Base-by-base conservation (phyloP, 352 stramenopile genomes). In the Plasmopara muralis region DNA sequence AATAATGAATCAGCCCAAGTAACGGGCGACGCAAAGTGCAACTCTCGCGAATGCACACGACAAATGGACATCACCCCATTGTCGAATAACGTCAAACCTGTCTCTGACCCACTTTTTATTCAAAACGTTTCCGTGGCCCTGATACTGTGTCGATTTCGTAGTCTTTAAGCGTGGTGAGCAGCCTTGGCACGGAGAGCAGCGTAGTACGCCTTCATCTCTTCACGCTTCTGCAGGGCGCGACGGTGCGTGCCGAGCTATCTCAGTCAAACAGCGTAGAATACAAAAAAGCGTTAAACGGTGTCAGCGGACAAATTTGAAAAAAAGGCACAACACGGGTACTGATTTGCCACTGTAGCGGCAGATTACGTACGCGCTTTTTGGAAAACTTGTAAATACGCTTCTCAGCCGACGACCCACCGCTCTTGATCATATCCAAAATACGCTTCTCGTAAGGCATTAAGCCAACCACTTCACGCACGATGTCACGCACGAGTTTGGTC, bases 341-440 rank as follows among this genome's bases (percentile, higher is more conserved):
- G 5, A 37, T 34, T 7, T 6, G n/a, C 34, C 30, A 13, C 35
- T 41, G 16, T 2, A 41, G 37, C 16, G n/a, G 37, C 12, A 15
- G n/a, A 5, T 15, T 25, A 89, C 82, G 72, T 90, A 94, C 81
- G 69, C 85, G 76, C 75, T 96, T 95, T 88, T 98, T 98, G 69
- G 95, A 96, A 76, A 98, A 98, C 87, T 98, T 98, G 93, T 99
- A 99, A 77, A 98, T 95, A 70, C 95, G 90, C 91, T 99, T 99
- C 64, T 99, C 96, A 43, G 93, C 93, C 60, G 89, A 95, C 65
- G 86, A 96, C 68, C 95, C 95, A 61, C 93, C 93, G 57, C 90
- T 97, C 92, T 99, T 99, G 89, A 99, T 98, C 93, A 99, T 98
- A 91, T 99, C 97, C 62, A 99, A 88, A 67, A 99, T 98, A 66